phyloP scores from a whole-genome alignment of 805 yeast species.

The Candida dendrica region DNA sequence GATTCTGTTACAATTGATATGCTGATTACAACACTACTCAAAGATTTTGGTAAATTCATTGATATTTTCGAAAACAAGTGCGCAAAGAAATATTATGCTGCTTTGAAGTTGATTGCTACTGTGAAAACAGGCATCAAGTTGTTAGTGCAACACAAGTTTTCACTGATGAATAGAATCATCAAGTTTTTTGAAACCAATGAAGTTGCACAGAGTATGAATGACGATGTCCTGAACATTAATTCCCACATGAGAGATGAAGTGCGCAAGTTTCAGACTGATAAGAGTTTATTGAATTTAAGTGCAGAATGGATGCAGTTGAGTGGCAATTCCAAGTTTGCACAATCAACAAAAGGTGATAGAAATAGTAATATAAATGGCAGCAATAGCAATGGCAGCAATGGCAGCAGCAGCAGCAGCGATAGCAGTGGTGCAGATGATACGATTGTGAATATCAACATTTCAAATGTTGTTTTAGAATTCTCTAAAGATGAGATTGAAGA shows the following conservation, averaged over 20 bases:
- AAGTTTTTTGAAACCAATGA: constrained; percentile 12
- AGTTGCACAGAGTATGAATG: neutral
- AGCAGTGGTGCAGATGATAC: constrained; percentile 3
- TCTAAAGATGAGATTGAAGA: neutral
- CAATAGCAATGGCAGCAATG: too few species aligned
- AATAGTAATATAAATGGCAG: too few species aligned
- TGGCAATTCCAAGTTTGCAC: neutral
- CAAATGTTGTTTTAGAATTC: constrained; percentile 3
- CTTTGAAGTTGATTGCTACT: constrained; percentile 7
- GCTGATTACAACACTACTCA: neutral
- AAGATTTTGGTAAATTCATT: constrained; percentile 4
- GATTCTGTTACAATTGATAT: constrained; percentile 2
- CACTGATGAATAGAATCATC: constrained; percentile 11
- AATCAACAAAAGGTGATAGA: too few species aligned
- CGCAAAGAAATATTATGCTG: constrained; percentile 8
- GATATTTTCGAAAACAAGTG: constrained; percentile 5
- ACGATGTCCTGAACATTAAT: neutral
- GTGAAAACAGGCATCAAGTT: constrained; percentile 4
- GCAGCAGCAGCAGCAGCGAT: too few species aligned
- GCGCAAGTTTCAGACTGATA: constrained; percentile 7
- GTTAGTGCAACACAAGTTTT: constrained; percentile 8
- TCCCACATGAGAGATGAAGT: constrained; percentile 5
- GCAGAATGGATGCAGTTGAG: constrained; percentile 12
- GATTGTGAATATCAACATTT: constrained; percentile 9
- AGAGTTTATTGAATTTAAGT: constrained; percentile 4